Evolutionary conservation across 345 rosid species (phyloP).

Genomic region (Rhodamnia rubescens): DNA sequence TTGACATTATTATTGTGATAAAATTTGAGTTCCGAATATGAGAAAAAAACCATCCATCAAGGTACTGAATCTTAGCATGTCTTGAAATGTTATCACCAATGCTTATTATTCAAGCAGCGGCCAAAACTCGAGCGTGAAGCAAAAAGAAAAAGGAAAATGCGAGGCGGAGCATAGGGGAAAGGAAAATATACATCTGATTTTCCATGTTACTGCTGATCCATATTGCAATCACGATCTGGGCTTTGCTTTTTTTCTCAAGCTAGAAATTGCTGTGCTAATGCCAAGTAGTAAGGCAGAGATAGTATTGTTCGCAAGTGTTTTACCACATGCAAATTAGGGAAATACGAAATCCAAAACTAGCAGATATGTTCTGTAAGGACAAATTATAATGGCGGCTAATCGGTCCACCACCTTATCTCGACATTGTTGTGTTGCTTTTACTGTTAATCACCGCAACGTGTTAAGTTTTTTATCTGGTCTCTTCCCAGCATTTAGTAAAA

Average conservation of each 20-base stretch:
- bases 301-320: not conserved
- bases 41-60: not conserved
- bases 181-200: not conserved
- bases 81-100: not conserved
- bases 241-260: not conserved
- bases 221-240: not conserved
- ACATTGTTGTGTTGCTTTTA: not conserved
- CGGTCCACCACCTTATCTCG: not conserved
- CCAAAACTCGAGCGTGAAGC: not conserved
- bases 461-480: not conserved
- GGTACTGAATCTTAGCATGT: not conserved
- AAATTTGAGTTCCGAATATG: not conserved
- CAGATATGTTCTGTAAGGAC: not conserved
- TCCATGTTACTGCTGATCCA: not conserved
- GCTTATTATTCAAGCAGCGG: not conserved
- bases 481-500: not conserved
- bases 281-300: not conserved
- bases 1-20: not conserved
- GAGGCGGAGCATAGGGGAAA: not conserved
- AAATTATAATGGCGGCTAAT: not conserved
- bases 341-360: not conserved
- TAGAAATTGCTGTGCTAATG: not conserved
- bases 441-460: not conserved
- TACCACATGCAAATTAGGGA: not conserved
- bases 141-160: not conserved